Conservation (phyloP, 176 grass and related monocot genomes). For the Cymbopogon citratus region DNA sequence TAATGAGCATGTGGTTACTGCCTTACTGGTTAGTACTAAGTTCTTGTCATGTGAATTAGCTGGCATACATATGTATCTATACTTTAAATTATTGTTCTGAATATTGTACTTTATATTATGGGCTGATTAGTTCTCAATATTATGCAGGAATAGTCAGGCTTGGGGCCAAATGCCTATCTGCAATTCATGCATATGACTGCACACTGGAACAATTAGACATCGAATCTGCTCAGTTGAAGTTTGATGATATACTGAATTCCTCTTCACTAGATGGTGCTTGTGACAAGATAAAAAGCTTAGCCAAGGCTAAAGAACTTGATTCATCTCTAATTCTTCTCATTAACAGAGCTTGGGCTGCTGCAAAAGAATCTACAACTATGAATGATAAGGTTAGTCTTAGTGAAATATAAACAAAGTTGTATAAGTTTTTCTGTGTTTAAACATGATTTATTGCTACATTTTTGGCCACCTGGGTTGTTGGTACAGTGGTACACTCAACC, state of each 20-base stretch:
- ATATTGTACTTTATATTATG: not conserved
- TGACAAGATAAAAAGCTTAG: slow-evolving; percentile 69
- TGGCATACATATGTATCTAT: not conserved
- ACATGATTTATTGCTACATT: not conserved
- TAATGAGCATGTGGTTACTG: not conserved
- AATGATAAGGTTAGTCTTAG: slow-evolving; percentile 54
- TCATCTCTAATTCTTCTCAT: slow-evolving; percentile 93
- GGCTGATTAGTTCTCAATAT: slow-evolving; percentile 20
- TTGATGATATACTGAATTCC: slow-evolving; percentile 87
- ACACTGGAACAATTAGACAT: slow-evolving; percentile 66
- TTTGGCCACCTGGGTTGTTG: not conserved
- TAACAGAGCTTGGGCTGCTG: slow-evolving; percentile 78
- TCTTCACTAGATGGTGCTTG: slow-evolving; percentile 71
- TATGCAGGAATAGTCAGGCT: slow-evolving; percentile 72
- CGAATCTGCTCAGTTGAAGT: slow-evolving; percentile 73
- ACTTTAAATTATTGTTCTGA: not conserved
- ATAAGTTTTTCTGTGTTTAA: not conserved
- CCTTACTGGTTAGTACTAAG: not conserved
- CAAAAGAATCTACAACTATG: slow-evolving; percentile 72
- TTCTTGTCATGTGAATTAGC: not conserved
- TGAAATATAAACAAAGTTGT: not conserved
- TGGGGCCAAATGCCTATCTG: slow-evolving; percentile 85
- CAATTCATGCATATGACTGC: slow-evolving; percentile 77
- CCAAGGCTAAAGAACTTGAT: slow-evolving; percentile 80
- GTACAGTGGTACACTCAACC: not conserved